A percentile compares a stretch with the other conserved stretches of the same genome.
Evolutionary conservation across 164 flowering plant genomes (phyloP).

Genomic region (Platanus orientalis): DNA sequence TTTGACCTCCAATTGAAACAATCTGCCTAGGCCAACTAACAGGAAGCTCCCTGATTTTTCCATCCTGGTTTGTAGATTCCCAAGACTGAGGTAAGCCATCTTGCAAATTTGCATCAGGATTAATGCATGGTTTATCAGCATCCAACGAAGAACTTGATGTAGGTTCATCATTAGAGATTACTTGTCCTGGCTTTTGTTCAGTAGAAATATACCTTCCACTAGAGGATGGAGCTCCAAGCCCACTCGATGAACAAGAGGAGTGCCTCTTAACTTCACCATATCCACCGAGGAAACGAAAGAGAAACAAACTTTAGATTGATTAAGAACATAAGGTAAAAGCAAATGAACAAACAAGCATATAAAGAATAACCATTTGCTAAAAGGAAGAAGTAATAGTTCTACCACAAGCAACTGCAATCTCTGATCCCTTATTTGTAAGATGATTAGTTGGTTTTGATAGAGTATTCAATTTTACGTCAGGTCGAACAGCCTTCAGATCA

Average conservation of each 20-base stretch:
- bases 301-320: constrained; percentile 3
- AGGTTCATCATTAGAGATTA: constrained; percentile 37
- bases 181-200: constrained; percentile 34
- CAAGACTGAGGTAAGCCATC: constrained; percentile 28
- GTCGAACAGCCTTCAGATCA: constrained; percentile 35
- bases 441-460: constrained; percentile 27
- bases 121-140: too few species aligned
- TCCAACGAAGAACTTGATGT: constrained; percentile 18
- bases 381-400: neutral
- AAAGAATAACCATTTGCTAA: neutral
- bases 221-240: constrained; percentile 29
- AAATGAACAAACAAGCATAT: neutral
- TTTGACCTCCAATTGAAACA: constrained; percentile 22
- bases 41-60: constrained; percentile 33
- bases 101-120: too few species aligned
- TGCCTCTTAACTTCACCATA: constrained; percentile 32
- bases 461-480: constrained; percentile 35
- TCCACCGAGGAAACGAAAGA: constrained; percentile 8
- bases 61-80: constrained; percentile 35
- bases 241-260: constrained; percentile 14
- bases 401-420: constrained; percentile 37
- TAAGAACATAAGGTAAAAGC: constrained; percentile 1
- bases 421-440: constrained; percentile 31
- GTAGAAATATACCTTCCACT: constrained; percentile 23
- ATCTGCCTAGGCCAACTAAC: constrained; percentile 25